Evolutionary conservation across 2,329 filamentous ascomycete genomes (phyloP).

Genomic region (Curvularia spicifera): DNA sequence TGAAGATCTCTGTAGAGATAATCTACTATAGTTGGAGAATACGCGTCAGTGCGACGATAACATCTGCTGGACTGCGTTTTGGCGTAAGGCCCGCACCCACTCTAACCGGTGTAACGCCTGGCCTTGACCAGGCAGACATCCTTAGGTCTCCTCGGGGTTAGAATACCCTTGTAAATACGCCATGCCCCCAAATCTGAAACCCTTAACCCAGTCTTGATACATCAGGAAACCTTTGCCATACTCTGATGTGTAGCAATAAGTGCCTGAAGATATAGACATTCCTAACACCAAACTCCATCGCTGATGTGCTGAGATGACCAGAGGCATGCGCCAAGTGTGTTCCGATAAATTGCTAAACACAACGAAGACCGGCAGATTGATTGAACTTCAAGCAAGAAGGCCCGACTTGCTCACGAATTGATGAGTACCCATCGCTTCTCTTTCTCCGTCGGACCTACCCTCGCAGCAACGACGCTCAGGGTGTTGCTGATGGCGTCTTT

Average conservation of each 20-base stretch:
- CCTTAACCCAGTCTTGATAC: neutral
- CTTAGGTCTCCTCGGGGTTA: neutral
- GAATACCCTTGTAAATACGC: neutral
- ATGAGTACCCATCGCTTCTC: conserved; percentile 68
- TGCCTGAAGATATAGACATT: conserved; percentile 1
- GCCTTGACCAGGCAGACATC: neutral
- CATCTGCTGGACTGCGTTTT: neutral
- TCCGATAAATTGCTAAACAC: conserved; percentile 1
- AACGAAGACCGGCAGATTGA: neutral
- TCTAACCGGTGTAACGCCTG: neutral
- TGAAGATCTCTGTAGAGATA: neutral
- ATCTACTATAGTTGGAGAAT: neutral
- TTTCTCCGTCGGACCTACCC: conserved; percentile 65
- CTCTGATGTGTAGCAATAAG: conserved; percentile 1
- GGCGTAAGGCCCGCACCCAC: neutral
- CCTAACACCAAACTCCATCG: conserved; percentile 5
- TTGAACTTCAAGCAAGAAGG: neutral
- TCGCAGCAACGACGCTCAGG: conserved; percentile 68
- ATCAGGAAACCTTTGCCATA: neutral
- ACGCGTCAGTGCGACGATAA: neutral
- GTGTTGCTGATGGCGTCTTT: conserved; percentile 75
- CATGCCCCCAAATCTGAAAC: neutral
- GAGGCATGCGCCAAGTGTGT: neutral
- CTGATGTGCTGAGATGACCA: conserved; percentile 5
- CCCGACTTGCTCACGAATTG: conserved; percentile 21